Base-by-base conservation (phyloP, 352 stramenopile species). In the Pythium aquatile region DNA sequence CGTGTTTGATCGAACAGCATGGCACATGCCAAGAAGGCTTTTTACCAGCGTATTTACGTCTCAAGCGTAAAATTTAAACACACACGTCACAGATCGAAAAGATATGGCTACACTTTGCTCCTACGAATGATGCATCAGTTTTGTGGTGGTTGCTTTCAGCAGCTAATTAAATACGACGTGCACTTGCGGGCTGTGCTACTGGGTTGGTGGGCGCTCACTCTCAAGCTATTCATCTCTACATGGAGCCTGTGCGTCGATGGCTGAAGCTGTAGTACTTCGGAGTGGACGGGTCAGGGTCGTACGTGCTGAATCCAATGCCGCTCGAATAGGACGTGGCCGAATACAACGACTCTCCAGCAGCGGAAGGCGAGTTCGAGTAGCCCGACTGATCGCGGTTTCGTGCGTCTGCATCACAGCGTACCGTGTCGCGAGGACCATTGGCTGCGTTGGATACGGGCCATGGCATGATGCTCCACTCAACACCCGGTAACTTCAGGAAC, bases 401-500 rank as follows among this genome's bases (percentile, higher is more conserved):
- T n/a, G 5, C 13, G 13, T 10, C 26, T n/a, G 47, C 5, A 10
- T n/a, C n/a, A 9, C 7, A 28, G 16, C 5, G 51, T 30, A 30
- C 17, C 13, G 7, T 16, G 30, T 35, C 7, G 3, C 51, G 51
- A 32, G 17, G 51, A 5, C 11, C 4, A 5, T 51, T 35, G 2
- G 56, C 30, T n/a, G 17, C 55, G 9, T 13, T 29, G 8, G 26
- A 9, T 2, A 55, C 72, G 17, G 52, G 74, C 75, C 77, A 78
- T 13, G 81, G 75, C 2, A 88, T 77, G 28, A 92, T 67, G 30
- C 75, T 88, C 85, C 85, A 94, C 44, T 91, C 70, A 14, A 94
- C 81, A 52, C 60, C 65, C 42, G 80, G 85, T 5, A 94, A 75
- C n/a, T 81, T 58, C 2, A 94, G 64, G 49, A 94, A 94, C 5